Conservation (phyloP, 1,284 basidiomycete species). For the Boletus holoroseus region DNA sequence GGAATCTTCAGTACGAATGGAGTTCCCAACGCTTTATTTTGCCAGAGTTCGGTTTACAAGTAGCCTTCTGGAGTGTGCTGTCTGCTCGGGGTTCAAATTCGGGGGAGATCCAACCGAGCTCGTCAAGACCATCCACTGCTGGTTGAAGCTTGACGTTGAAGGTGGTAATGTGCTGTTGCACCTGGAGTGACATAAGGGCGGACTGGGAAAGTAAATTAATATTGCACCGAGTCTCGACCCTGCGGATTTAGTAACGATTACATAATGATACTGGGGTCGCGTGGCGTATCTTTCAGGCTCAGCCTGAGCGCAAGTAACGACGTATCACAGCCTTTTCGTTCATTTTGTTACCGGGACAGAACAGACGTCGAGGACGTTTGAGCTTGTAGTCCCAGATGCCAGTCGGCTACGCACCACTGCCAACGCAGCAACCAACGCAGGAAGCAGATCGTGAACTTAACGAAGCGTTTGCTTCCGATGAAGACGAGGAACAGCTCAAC, state of each 20-base stretch:
- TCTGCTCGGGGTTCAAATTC: not conserved
- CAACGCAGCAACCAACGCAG: conserved; percentile 41
- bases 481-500: conserved; percentile 47
- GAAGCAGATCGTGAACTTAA: conserved; percentile 60
- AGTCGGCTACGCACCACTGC: conserved; percentile 48
- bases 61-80: not conserved
- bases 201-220: not conserved
- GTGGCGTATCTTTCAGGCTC: not conserved
- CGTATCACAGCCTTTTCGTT: not conserved
- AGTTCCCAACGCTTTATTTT: not conserved
- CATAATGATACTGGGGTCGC: not conserved
- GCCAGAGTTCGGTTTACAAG: conserved; percentile 1
- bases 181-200: no score
- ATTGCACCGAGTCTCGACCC: no score
- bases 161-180: conserved; percentile 6
- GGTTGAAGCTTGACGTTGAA: conserved; percentile 4
- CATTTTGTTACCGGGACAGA: not conserved
- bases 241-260: not conserved
- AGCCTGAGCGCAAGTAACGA: no score
- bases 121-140: not conserved
- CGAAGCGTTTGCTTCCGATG: conserved; percentile 57
- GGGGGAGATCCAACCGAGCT: conserved; percentile 2
- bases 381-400: conserved; percentile 32
- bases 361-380: not conserved
- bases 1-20: conserved; percentile 3